phyloP scores from a whole-genome alignment of 345 rosid genomes.

The Cardiospermum halicacabum region DNA sequence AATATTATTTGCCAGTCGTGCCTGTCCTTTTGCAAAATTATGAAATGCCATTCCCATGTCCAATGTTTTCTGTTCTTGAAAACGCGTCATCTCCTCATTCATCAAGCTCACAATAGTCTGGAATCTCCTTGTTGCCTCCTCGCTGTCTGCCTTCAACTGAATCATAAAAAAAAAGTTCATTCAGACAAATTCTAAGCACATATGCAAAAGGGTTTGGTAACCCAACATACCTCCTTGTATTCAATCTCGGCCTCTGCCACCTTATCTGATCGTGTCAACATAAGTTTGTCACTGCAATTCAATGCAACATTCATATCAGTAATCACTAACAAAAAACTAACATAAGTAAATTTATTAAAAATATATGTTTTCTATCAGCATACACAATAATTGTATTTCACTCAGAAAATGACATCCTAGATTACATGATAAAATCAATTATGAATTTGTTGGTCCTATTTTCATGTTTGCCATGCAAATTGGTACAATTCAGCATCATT shows the following conservation, averaged over 20 bases:
- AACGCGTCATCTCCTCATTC: constrained; percentile 83
- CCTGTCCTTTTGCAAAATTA: constrained; percentile 91
- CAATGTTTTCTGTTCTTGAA: constrained; percentile 83
- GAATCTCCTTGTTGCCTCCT: constrained; percentile 70
- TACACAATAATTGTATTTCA: no score
- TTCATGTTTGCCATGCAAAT: no score
- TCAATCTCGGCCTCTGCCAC: constrained; percentile 88
- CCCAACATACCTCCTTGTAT: constrained; percentile 65
- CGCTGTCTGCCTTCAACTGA: constrained; percentile 81
- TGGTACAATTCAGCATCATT: no score
- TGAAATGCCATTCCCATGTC: constrained; percentile 93
- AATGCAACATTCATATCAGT: background rate
- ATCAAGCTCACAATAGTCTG: constrained; percentile 70
- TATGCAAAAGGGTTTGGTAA: background rate
- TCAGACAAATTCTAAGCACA: background rate
- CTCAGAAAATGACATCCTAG: no score
- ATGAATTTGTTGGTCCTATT: no score
- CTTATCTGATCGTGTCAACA: constrained; percentile 84
- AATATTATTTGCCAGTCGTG: constrained; percentile 67
- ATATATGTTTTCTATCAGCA: no score
- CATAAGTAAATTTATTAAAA: no score
- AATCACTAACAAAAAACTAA: background rate
- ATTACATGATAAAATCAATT: no score
- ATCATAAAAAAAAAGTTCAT: constrained; percentile 17
- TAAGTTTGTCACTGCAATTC: constrained; percentile 77